Conservation (phyloP, 257 asterid species). For the Nicotiana noctiflora region DNA sequence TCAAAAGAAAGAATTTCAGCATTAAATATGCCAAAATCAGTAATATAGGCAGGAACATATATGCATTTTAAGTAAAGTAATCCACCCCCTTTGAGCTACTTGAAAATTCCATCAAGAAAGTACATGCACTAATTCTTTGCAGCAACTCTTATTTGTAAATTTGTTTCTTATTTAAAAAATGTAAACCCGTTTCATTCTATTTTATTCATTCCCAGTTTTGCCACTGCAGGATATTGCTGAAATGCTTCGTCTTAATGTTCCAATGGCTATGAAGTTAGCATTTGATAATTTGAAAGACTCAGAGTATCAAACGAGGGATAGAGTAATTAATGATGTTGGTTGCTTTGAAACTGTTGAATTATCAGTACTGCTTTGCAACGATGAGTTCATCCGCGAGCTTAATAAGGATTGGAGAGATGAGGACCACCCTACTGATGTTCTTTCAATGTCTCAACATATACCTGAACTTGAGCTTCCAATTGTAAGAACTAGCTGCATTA, state of each 20-base stretch:
- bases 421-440: conserved; percentile 91
- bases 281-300: conserved; percentile 55
- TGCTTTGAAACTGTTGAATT: conserved; percentile 75
- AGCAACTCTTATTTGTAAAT: background rate
- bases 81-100: background rate
- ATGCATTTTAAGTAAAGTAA: background rate
- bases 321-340: conserved; percentile 52
- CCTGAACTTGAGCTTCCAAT: conserved; percentile 84
- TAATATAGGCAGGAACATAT: background rate
- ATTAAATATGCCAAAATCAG: background rate
- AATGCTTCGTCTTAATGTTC: conserved; percentile 87
- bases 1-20: background rate
- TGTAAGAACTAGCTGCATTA: conserved; percentile 39
- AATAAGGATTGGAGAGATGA: conserved; percentile 97
- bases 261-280: conserved; percentile 87
- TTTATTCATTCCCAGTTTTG: background rate
- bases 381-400: conserved; percentile 68
- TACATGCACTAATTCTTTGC: background rate
- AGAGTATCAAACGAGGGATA: conserved; percentile 61
- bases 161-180: background rate
- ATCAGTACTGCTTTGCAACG: conserved; percentile 90
- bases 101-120: background rate
- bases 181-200: background rate
- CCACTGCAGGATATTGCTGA: conserved; percentile 65
- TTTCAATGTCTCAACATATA: conserved; percentile 94